Conservation (phyloP, 305 asterid species). For the Plantago coronopus region DNA sequence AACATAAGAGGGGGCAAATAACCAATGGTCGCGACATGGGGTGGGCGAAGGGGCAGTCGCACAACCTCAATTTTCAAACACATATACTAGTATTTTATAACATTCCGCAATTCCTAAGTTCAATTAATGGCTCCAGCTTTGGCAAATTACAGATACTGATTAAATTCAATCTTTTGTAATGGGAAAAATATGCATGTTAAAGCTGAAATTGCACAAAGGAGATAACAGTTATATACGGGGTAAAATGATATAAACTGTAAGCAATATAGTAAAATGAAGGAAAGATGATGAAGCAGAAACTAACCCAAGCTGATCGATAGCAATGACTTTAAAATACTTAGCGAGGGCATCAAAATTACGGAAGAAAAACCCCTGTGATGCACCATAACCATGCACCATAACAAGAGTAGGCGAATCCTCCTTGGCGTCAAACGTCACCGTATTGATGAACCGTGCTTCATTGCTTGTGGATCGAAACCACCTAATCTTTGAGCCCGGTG, state of each 20-base stretch:
- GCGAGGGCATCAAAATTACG: slow-evolving; percentile 73
- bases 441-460: slow-evolving; percentile 64
- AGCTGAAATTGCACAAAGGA: background rate
- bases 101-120: too few relatives aligned
- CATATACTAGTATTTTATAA: too few relatives aligned
- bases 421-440: slow-evolving; percentile 62
- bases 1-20: too few relatives aligned
- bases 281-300: background rate
- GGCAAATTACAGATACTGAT: too few relatives aligned
- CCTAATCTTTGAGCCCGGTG: slow-evolving; percentile 64
- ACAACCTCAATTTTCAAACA: too few relatives aligned
- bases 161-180: background rate
- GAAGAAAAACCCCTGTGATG: slow-evolving; percentile 87
- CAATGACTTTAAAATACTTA: slow-evolving; percentile 59
- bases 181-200: background rate
- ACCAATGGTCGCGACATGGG: too few relatives aligned
- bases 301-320: slow-evolving; percentile 83
- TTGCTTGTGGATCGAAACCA: slow-evolving; percentile 68
- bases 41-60: too few relatives aligned
- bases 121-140: too few relatives aligned
- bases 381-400: slow-evolving; percentile 82
- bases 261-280: background rate
- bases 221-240: too few relatives aligned
- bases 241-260: too few relatives aligned
- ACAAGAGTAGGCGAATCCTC: slow-evolving; percentile 75